Conservation (phyloP, 2,329 filamentous ascomycete species). For the Botrytis fragariae region DNA sequence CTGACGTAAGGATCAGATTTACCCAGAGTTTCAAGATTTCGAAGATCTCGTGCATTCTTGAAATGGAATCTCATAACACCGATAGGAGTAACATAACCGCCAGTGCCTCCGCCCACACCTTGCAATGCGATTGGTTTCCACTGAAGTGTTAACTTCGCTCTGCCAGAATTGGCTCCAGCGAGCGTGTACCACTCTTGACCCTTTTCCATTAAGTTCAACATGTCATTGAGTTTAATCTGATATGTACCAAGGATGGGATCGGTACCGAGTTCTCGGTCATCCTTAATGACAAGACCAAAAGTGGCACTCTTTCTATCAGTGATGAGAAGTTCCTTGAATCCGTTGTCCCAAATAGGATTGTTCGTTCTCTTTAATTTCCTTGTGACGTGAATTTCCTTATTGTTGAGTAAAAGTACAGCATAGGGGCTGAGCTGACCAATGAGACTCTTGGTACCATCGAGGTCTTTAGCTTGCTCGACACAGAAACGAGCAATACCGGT, state of each 20-base stretch:
- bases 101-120: slow-evolving; percentile 71
- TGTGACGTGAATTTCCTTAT: slow-evolving; percentile 84
- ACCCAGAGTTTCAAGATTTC: slow-evolving; percentile 91
- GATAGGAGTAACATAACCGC: slow-evolving; percentile 88
- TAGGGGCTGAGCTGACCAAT: slow-evolving; percentile 92
- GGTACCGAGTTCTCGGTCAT: slow-evolving; percentile 79
- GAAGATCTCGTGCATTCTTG: slow-evolving; percentile 74
- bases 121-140: slow-evolving; percentile 94
- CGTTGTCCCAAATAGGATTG: slow-evolving; percentile 93
- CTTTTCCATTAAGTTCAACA: slow-evolving; percentile 86
- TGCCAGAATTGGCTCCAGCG: slow-evolving; percentile 74
- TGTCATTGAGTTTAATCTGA: slow-evolving; percentile 91
- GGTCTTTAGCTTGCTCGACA: slow-evolving; percentile 92
- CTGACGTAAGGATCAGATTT: slow-evolving; percentile 96
- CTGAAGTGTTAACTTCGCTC: slow-evolving; percentile 84
- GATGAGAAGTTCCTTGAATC: slow-evolving; percentile 89
- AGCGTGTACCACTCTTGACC: slow-evolving; percentile 97
- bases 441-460: slow-evolving; percentile 88
- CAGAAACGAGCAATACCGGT: slow-evolving; percentile 93
- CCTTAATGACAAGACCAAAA: slow-evolving; percentile 89
- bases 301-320: slow-evolving; percentile 89
- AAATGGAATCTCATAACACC: slow-evolving; percentile 96
- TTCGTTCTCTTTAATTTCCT: slow-evolving; percentile 96
- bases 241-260: slow-evolving; percentile 89
- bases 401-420: slow-evolving; percentile 81